Evolutionary conservation across 1,284 basidiomycete species (phyloP), one percentile per base, ranked within the genome.

Genomic region (Ganoderma sp.): DNA sequence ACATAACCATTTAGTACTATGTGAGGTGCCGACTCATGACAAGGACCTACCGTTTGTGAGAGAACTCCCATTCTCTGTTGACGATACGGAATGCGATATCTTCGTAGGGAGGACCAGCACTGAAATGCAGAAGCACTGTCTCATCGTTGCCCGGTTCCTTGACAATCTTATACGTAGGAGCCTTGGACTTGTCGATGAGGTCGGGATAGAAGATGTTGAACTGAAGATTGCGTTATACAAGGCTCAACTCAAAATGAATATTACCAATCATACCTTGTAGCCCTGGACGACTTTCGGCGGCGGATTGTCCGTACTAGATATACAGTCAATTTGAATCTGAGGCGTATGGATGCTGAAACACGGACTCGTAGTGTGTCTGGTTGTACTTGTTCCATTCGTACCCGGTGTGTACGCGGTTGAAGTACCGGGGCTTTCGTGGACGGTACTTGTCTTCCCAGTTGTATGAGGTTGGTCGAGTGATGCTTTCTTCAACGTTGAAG

Each of bases 371-470:
- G 81, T 98, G 96, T 5, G 96, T 98, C 79, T 98, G 96, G 78
- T 98, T 98, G 81, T 98, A 98, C 84, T 98, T 97, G 84, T 98
- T 99, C 98, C 98, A 99, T 79, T 99, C 98, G 79, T 97, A 99
- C n/a, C 98, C 98, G n/a, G 98, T 99, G 77, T 99, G 96, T 42
- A 99, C 97, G 69, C 97, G 92, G 80, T 99, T 99, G 84, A 99
- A 99, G 85, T 98, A 99, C 72, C 97, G 87, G 48, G 98, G 98
- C 79, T 99, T 99, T 59, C 98, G 87, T n/a, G 98, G 97, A 39
- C 98, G 88, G 77, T 98, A 99, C 81, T 98, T 97, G 85, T 99
- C 98, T 82, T 97, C 95, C 97, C 97, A 99, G 75, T 95, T 94
- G 80, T 99, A 99, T 3, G 90, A 90, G 0, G 89, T 91, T 48